These are phyloP conservation scores for Apiospora koreana DNA, from an alignment of 2,329 filamentous ascomycete species.

Conservation along the genomic window DNA sequence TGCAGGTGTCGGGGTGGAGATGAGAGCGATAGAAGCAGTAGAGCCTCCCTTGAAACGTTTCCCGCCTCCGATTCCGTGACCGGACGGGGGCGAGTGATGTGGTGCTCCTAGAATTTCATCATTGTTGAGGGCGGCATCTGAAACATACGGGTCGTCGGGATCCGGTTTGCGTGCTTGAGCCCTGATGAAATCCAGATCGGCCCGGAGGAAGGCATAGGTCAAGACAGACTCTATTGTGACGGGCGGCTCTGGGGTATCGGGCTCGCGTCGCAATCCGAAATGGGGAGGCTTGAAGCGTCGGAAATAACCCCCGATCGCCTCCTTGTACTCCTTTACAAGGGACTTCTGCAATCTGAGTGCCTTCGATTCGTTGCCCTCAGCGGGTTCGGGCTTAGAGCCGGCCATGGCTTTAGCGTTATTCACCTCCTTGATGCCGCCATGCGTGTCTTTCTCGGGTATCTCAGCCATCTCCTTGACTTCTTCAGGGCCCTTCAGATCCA, in stretches of 20 bases:
- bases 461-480: constrained; percentile 42
- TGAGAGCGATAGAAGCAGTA: constrained; percentile 85
- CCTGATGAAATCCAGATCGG: constrained; percentile 90
- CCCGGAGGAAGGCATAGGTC: constrained; percentile 89
- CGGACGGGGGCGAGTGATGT: constrained; percentile 53
- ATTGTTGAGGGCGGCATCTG: constrained; percentile 79
- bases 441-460: constrained; percentile 33
- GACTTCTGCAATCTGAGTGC: constrained; percentile 69
- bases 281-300: constrained; percentile 82
- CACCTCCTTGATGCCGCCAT: constrained; percentile 36
- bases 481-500: constrained; percentile 31
- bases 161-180: constrained; percentile 84
- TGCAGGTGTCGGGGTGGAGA: constrained; percentile 86
- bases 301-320: constrained; percentile 91
- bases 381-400: constrained; percentile 46
- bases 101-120: constrained; percentile 76
- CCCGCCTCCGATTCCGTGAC: constrained; percentile 68
- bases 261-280: constrained; percentile 53
- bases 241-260: constrained; percentile 38
- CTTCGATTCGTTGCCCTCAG: constrained; percentile 55
- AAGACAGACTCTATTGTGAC: constrained; percentile 76
- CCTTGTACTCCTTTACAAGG: constrained; percentile 76
- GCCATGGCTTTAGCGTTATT: constrained; percentile 39
- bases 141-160: constrained; percentile 66
- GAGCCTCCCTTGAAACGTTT: constrained; percentile 90